Conservation (phyloP, 768 basidiomycete genomes). For the Tephrocybe sp. region DNA sequence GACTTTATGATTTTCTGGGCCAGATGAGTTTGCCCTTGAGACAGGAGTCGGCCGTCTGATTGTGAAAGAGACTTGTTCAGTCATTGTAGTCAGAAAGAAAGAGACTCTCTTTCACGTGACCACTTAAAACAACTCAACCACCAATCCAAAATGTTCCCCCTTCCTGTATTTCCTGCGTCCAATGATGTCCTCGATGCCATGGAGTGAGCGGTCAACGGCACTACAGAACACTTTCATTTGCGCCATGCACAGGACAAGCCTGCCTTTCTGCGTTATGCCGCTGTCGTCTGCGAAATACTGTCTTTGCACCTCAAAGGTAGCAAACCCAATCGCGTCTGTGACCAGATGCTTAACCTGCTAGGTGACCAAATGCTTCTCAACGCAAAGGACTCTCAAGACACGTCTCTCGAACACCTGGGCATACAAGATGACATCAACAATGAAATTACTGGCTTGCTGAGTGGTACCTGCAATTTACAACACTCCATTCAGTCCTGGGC, state of each 20-base stretch:
- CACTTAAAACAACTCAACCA: neutral
- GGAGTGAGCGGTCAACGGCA: too few species aligned
- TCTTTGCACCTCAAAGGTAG: conserved; percentile 23
- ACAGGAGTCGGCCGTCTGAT: conserved; percentile 75
- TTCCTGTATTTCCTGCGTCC: conserved; percentile 22
- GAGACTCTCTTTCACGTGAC: conserved; percentile 9
- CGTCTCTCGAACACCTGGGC: conserved; percentile 15
- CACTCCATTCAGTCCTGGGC: conserved; percentile 1
- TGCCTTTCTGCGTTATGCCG: conserved; percentile 23
- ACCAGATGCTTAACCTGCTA: too few species aligned
- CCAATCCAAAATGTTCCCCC: conserved; percentile 18
- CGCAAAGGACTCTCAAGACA: conserved; percentile 5
- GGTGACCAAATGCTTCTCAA: conserved; percentile 26
- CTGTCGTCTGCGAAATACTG: conserved; percentile 20
- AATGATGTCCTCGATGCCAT: conserved; percentile 21
- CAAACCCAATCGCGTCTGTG: too few species aligned
- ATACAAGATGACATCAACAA: neutral
- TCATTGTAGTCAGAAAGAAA: conserved; percentile 16
- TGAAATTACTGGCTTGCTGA: neutral
- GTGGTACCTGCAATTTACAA: neutral
- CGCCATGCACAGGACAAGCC: conserved; percentile 21
- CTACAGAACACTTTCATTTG: conserved; percentile 26
- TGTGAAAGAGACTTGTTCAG: conserved; percentile 73
- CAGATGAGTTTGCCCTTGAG: conserved; percentile 61
- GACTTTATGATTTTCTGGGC: conserved; percentile 58